Evolutionary conservation across 352 stramenopile species (phyloP).

Genomic region (Peronospora destructor): DNA sequence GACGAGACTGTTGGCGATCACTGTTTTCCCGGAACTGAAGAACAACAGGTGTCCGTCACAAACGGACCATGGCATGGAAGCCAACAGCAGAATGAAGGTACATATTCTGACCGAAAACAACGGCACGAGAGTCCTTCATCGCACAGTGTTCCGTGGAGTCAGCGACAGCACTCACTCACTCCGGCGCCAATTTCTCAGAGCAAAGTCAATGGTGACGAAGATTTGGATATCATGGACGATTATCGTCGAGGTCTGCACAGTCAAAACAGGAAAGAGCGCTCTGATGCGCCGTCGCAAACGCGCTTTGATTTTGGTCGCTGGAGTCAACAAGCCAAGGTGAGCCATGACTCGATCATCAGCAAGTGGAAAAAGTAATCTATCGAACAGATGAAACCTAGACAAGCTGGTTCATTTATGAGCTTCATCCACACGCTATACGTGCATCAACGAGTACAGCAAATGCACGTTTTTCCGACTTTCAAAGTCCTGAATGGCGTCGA

Average conservation of each 20-base stretch:
- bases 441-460: slow-evolving; percentile 55
- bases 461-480: slow-evolving; percentile 52
- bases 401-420: neutral
- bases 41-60: neutral
- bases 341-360: slow-evolving; percentile 1
- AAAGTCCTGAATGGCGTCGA: slow-evolving; percentile 49
- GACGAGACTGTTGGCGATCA: slow-evolving; percentile 17
- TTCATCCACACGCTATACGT: slow-evolving; percentile 30
- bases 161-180: slow-evolving; percentile 4
- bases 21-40: slow-evolving; percentile 5
- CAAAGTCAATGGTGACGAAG: slow-evolving; percentile 16
- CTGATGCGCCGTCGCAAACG: neutral
- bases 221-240: slow-evolving; percentile 23
- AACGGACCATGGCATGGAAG: slow-evolving; percentile 13
- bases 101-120: slow-evolving; percentile 12
- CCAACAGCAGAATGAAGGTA: slow-evolving; percentile 2
- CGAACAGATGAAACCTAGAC: too few relatives aligned
- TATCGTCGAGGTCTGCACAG: slow-evolving; percentile 15
- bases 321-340: slow-evolving; percentile 29
- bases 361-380: too few relatives aligned
- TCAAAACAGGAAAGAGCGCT: slow-evolving; percentile 12
- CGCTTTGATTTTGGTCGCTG: slow-evolving; percentile 33
- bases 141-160: neutral
- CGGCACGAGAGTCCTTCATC: slow-evolving; percentile 3
- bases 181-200: too few relatives aligned